phyloP scores from a whole-genome alignment of 345 rosid genomes.

The Barbarea vulgaris region DNA sequence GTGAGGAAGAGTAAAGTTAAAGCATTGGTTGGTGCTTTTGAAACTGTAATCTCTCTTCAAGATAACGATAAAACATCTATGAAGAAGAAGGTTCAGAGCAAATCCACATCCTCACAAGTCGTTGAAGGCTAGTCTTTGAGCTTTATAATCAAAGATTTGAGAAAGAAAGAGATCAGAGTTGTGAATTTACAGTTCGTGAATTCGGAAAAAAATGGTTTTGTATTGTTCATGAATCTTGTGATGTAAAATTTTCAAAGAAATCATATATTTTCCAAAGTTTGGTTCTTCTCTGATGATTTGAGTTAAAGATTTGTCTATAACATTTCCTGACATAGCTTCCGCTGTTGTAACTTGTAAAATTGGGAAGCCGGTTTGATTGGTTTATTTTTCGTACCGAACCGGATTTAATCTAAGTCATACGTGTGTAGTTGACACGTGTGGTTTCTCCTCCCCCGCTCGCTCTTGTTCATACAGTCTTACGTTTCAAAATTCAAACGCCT shows the following conservation, averaged over 20 bases:
- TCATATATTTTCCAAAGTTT: not conserved
- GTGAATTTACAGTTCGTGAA: constrained; percentile 26
- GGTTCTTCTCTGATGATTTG: not conserved
- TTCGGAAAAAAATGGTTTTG: not conserved
- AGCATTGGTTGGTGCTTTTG: constrained; percentile 98
- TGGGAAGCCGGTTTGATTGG: constrained; percentile 10
- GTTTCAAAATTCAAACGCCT: constrained; percentile 25
- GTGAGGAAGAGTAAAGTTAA: constrained; percentile 91
- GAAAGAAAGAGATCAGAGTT: not conserved
- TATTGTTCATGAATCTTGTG: constrained; percentile 10
- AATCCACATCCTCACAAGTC: constrained; percentile 18
- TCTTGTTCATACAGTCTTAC: constrained; percentile 15
- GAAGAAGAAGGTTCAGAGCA: constrained; percentile 31
- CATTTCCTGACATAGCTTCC: not conserved
- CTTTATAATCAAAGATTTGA: not conserved
- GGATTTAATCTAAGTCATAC: not conserved
- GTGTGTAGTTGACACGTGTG: constrained; percentile 22
- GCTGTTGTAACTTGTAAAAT: not conserved
- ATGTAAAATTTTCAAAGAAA: constrained; percentile 24
- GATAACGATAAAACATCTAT: constrained; percentile 51
- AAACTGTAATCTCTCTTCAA: constrained; percentile 90
- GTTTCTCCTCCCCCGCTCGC: not conserved
- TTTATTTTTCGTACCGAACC: constrained; percentile 14
- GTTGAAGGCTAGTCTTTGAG: constrained; percentile 25
- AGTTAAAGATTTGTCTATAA: not conserved